phyloP scores from a whole-genome alignment of 306 rosid genomes.

The Citrullus amarus region DNA sequence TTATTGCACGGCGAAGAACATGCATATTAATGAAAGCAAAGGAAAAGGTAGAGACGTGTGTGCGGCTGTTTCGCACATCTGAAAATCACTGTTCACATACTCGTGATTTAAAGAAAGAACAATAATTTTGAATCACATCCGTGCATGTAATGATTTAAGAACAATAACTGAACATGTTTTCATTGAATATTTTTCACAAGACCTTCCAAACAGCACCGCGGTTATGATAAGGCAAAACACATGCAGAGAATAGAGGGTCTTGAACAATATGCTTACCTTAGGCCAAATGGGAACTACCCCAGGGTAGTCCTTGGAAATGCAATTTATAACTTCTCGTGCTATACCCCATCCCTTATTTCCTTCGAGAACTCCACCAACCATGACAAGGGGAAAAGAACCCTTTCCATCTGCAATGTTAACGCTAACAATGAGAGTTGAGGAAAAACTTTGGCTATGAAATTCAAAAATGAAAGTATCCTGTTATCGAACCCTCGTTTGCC shows the following conservation, averaged over 20 bases:
- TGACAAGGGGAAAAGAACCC: constrained; percentile 56
- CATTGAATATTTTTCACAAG: background rate
- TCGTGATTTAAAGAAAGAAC: background rate
- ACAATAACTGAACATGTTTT: background rate
- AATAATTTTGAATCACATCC: background rate
- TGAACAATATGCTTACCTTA: constrained; percentile 26
- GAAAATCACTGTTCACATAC: background rate
- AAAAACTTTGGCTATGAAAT: background rate
- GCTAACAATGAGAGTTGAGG: background rate
- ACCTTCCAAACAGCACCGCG: background rate
- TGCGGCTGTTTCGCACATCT: background rate
- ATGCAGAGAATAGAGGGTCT: background rate
- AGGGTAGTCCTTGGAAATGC: constrained; percentile 50
- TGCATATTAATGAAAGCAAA: background rate
- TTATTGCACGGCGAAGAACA: background rate
- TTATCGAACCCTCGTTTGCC: background rate
- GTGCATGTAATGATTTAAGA: background rate
- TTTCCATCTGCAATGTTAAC: constrained; percentile 53
- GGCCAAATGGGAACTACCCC: constrained; percentile 65
- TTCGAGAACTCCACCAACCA: constrained; percentile 99
- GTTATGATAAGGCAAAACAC: background rate
- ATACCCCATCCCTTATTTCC: constrained; percentile 84
- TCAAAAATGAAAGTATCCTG: background rate
- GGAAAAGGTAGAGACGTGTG: background rate
- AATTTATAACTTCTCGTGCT: constrained; percentile 64